A percentile compares a stretch with the other conserved stretches of the same genome.
Evolutionary conservation across 2,329 filamentous ascomycete species (phyloP).

Genomic region (Arthrocladium fulminans): DNA sequence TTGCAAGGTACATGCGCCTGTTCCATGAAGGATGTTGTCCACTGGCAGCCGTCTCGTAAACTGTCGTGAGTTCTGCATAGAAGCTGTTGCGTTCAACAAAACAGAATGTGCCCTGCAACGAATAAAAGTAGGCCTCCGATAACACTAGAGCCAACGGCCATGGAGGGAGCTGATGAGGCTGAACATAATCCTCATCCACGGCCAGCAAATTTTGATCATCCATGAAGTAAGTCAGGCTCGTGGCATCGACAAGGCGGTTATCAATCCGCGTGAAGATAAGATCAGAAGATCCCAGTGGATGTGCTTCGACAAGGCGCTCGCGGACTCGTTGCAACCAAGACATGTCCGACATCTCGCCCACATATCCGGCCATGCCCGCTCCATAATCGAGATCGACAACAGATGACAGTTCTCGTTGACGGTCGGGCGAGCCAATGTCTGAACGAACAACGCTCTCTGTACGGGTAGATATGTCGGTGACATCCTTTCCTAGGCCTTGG

Average conservation of each 20-base stretch:
- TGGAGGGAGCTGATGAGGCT: constrained; percentile 13
- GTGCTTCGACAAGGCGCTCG: background rate
- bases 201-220: constrained; percentile 17
- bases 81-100: constrained; percentile 14
- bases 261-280: constrained; percentile 8
- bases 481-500: background rate
- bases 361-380: constrained; percentile 14
- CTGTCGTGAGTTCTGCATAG: constrained; percentile 4
- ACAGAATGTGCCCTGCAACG: constrained; percentile 14
- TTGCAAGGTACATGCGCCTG: constrained; percentile 14
- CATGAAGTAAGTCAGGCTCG: constrained; percentile 13
- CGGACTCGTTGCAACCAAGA: constrained; percentile 18
- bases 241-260: constrained; percentile 5
- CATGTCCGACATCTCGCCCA: constrained; percentile 20
- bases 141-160: constrained; percentile 10
- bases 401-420: constrained; percentile 11
- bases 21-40: constrained; percentile 10
- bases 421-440: constrained; percentile 13
- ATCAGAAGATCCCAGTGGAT: background rate
- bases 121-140: constrained; percentile 17
- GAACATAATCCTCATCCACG: constrained; percentile 18
- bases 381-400: constrained; percentile 14
- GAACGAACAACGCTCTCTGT: background rate
- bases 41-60: constrained; percentile 3
- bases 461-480: background rate